Evolutionary conservation across 805 yeast species (phyloP).

Genomic region (Metschnikowia amazonensis): DNA sequence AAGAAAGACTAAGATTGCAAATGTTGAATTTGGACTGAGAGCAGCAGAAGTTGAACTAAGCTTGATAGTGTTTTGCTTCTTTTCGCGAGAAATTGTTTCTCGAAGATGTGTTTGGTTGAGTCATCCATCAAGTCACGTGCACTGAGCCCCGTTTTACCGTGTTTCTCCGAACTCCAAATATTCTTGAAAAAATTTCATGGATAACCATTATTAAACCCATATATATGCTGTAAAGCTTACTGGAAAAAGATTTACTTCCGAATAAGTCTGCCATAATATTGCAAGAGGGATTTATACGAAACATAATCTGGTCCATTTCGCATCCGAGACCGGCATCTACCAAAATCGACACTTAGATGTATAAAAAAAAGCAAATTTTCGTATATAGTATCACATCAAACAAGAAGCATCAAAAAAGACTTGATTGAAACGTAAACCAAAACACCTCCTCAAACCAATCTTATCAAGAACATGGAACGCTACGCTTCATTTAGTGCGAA

Average conservation of each 20-base stretch:
- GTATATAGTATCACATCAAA: no score
- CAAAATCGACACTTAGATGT: background rate
- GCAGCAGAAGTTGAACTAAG: background rate
- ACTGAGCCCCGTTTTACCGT: background rate
- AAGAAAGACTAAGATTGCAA: background rate
- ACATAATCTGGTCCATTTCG: background rate
- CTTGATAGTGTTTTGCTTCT: background rate
- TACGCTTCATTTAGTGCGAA: background rate
- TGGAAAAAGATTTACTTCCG: no score
- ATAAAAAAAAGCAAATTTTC: background rate
- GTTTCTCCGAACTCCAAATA: background rate
- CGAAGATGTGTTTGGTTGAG: background rate
- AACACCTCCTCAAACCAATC: no score
- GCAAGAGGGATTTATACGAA: background rate
- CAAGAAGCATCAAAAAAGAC: no score
- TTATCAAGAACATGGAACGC: background rate
- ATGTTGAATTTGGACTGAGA: conserved; percentile 5
- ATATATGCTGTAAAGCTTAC: no score
- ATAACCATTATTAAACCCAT: no score
- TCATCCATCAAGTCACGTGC: conserved; percentile 2
- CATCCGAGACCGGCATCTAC: background rate
- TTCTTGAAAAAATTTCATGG: no score
- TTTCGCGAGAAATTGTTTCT: conserved; percentile 2
- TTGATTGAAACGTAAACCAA: no score
- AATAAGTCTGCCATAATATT: no score